Evolutionary conservation across 345 rosid species (phyloP).

Genomic region (Salix viminalis): DNA sequence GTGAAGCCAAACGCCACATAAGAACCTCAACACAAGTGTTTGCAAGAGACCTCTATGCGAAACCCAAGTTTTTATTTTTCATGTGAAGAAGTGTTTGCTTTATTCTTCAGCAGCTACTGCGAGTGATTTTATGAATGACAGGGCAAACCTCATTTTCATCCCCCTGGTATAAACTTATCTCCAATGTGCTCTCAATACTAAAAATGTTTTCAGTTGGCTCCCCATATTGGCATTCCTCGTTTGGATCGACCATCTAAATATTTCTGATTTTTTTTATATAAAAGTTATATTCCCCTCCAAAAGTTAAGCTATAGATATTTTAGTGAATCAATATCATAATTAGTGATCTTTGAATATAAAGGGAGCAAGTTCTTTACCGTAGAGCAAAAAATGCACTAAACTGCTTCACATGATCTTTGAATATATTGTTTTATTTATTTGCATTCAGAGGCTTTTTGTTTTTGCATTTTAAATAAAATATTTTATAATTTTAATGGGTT

Average conservation of each 20-base stretch:
- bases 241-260: not conserved
- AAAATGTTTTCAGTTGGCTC: not conserved
- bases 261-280: not conserved
- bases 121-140: not conserved
- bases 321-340: too few relatives aligned
- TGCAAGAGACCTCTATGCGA: not conserved
- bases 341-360: too few relatives aligned
- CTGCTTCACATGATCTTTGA: too few relatives aligned
- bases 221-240: not conserved
- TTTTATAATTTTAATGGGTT: too few relatives aligned
- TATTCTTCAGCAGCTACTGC: not conserved
- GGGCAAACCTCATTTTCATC: not conserved
- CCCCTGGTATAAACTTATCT: not conserved
- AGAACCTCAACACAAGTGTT: not conserved
- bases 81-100: not conserved
- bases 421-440: too few relatives aligned
- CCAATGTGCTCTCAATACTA: not conserved
- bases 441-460: too few relatives aligned
- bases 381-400: too few relatives aligned
- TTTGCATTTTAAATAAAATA: too few relatives aligned
- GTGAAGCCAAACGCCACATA: conserved; percentile 6
- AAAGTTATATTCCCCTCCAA: not conserved
- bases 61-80: not conserved
- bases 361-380: too few relatives aligned
- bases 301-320: too few relatives aligned